Evolutionary conservation across 306 rosid genomes (phyloP).

Genomic region (Phaseolus lunatus): DNA sequence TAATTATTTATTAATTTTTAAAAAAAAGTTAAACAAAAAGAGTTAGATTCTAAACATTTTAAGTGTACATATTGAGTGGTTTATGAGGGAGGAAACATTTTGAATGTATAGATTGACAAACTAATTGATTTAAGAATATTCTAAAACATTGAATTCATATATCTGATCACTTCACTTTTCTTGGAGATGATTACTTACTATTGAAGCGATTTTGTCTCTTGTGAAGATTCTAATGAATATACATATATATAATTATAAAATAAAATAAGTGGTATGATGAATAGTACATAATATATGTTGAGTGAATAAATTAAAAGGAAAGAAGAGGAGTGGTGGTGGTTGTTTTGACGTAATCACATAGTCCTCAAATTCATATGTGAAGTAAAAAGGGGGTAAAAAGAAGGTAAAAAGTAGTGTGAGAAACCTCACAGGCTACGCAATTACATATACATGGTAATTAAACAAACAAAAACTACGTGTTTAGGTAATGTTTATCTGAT

Average conservation of each 20-base stretch:
- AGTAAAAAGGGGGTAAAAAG: not conserved
- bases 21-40: too few relatives aligned
- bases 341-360: slow-evolving; percentile 31
- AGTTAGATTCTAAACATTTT: not conserved
- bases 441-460: not conserved
- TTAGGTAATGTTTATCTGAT: slow-evolving; percentile 30
- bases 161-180: not conserved
- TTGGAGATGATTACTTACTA: slow-evolving; percentile 18
- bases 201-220: slow-evolving; percentile 34
- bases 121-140: not conserved
- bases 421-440: slow-evolving; percentile 4
- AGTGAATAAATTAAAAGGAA: not conserved
- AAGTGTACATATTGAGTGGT: not conserved
- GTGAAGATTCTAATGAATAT: not conserved
- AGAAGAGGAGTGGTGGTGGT: slow-evolving; percentile 1
- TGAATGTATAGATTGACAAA: not conserved
- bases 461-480: slow-evolving; percentile 3
- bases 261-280: not conserved
- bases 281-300: not conserved
- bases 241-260: not conserved
- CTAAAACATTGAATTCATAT: not conserved
- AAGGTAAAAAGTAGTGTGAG: not conserved
- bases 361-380: slow-evolving; percentile 16
- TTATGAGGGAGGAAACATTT: not conserved
- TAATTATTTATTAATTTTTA: too few relatives aligned